Evolutionary conservation across 2,329 filamentous ascomycete species (phyloP), one percentile per base, ranked within the genome.

Genomic region (Fusarium nanum): DNA sequence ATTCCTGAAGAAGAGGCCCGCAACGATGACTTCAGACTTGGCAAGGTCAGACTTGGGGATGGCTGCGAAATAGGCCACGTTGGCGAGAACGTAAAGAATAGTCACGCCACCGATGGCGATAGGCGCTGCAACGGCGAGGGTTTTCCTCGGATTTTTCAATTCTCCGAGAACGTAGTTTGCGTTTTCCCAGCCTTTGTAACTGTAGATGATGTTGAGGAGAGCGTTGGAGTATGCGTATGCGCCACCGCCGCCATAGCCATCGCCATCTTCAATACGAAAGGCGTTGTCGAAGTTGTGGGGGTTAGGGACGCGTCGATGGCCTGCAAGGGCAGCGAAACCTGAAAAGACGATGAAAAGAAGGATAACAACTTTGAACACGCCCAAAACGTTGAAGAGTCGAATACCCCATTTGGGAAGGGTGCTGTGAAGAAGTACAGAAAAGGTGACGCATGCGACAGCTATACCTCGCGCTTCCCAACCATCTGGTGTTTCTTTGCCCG

Each of bases 21-120:
- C 88, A 0, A 91, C 87, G 4, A 89, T 87, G 20, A 88, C 84
- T 52, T 89, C 87, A 0, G 87, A 87, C 6, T 80, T 83, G 9
- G 86, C 86, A 7, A 91, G 79, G 4, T 89, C 85, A 2, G 81
- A 77, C 70, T 89, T 89, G 3, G 87, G 83, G 14, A 90, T 87
- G 0, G 88, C 88, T 0, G 88, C 85, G 64, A 91, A 91, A 78
- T 91, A 91, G 3, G 89, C 88, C 3, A 91, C 84, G 70, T 91
- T 91, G 50, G 88, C 88, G 11, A 91, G 82, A 14, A 91, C 81
- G 72, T 91, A 91, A 0, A 90, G 82, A 3, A 89, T 81, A 0
- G 87, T 89, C 7, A 88, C 87, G 8, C 83, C 84, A 3, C 84
- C 86, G 6, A 90, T 82, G 4, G 88, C 88, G 0, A 90, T 74